Percentiles rank a stretch among this genome's conserved stretches.
Conservation (phyloP, 805 yeast species). For the Wickerhamomyces sydowiorum region DNA sequence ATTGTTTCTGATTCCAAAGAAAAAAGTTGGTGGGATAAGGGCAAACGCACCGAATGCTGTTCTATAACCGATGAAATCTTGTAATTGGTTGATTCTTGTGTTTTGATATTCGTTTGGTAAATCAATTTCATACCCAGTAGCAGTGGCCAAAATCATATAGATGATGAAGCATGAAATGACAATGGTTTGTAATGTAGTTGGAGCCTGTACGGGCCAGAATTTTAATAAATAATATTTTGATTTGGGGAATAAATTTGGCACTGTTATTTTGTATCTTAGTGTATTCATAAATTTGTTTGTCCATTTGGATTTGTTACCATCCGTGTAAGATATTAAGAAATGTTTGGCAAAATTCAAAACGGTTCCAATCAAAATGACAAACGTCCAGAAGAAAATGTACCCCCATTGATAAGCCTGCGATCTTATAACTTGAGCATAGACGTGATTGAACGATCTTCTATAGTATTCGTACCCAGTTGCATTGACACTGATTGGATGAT, state of each 20-base stretch:
- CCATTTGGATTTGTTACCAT: slow-evolving; percentile 11
- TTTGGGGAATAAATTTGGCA: slow-evolving; percentile 25
- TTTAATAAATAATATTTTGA: slow-evolving; percentile 16
- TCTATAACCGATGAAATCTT: slow-evolving; percentile 46
- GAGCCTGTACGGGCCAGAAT: slow-evolving; percentile 25
- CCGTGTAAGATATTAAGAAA: slow-evolving; percentile 21
- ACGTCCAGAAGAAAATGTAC: slow-evolving; percentile 35
- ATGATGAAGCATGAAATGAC: slow-evolving; percentile 27
- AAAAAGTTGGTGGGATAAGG: slow-evolving; percentile 49
- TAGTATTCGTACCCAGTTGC: slow-evolving; percentile 27
- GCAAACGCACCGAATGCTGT: slow-evolving; percentile 45
- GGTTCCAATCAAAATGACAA: slow-evolving; percentile 27
- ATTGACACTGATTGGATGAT: slow-evolving; percentile 29
- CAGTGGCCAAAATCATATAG: slow-evolving; percentile 25
- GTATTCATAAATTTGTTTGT: slow-evolving; percentile 11
- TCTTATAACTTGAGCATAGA: slow-evolving; percentile 29
- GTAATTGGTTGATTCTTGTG: slow-evolving; percentile 26
- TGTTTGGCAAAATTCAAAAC: slow-evolving; percentile 22
- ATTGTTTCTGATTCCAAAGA: slow-evolving; percentile 73
- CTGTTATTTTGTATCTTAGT: slow-evolving; percentile 18
- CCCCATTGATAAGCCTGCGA: slow-evolving; percentile 43
- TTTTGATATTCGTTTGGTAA: slow-evolving; percentile 33
- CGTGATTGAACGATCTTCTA: slow-evolving; percentile 29
- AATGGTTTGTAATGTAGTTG: slow-evolving; percentile 24
- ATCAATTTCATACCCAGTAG: slow-evolving; percentile 29